Conservation (phyloP, 768 basidiomycete genomes). For the Lactarius trivialis region DNA sequence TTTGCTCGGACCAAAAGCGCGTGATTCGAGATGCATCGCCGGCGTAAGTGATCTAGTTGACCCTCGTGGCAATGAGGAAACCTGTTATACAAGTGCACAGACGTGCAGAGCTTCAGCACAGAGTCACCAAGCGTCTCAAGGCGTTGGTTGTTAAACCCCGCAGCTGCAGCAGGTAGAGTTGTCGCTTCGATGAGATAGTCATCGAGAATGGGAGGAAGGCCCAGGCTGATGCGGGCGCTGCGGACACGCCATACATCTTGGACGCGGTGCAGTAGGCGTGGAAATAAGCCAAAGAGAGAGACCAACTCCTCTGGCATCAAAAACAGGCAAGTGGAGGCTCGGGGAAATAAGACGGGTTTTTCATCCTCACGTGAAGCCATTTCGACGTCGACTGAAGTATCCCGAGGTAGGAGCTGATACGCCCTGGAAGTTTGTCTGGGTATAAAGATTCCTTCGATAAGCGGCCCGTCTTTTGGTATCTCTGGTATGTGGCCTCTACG, state of each 20-base stretch:
- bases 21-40: conserved; percentile 60
- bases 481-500: conserved; percentile 35
- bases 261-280: conserved; percentile 59
- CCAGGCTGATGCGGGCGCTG: conserved; percentile 45
- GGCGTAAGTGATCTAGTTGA: conserved; percentile 61
- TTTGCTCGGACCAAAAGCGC: conserved; percentile 63
- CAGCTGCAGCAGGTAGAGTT: conserved; percentile 59
- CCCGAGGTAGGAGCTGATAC: conserved; percentile 31
- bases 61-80: conserved; percentile 80
- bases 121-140: conserved; percentile 85
- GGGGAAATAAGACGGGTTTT: conserved; percentile 34
- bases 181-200: conserved; percentile 64
- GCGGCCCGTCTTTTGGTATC: conserved; percentile 51
- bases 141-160: conserved; percentile 74
- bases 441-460: conserved; percentile 50
- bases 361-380: conserved; percentile 1
- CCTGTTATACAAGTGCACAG: conserved; percentile 70
- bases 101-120: conserved; percentile 69
- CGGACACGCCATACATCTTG: conserved; percentile 58
- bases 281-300: conserved; percentile 43
- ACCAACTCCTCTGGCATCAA: conserved; percentile 43
- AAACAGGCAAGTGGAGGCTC: conserved; percentile 47
- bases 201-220: conserved; percentile 53
- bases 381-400: conserved; percentile 14
- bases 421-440: conserved; percentile 36